Evolutionary conservation across 345 rosid genomes (phyloP).

Genomic region (Anastatica hierochuntica): DNA sequence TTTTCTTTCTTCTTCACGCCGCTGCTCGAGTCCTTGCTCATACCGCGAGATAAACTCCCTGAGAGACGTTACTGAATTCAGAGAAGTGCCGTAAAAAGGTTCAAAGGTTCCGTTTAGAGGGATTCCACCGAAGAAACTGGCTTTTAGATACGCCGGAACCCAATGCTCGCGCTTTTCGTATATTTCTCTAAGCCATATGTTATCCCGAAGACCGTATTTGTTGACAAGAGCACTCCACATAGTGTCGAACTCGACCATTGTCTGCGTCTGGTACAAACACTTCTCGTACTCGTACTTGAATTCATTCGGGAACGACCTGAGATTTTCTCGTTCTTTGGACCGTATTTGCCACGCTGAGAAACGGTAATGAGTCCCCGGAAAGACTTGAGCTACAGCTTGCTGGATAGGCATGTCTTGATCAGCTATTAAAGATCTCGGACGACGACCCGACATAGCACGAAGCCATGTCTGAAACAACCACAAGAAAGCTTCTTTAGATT

Average conservation of each 20-base stretch:
- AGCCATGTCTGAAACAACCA: slow-evolving; percentile 88
- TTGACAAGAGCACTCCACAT: slow-evolving; percentile 52
- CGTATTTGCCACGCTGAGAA: slow-evolving; percentile 70
- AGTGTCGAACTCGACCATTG: slow-evolving; percentile 47
- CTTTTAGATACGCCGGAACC: slow-evolving; percentile 64
- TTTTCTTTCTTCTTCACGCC: slow-evolving; percentile 68
- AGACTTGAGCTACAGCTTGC: slow-evolving; percentile 55
- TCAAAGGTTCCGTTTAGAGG: slow-evolving; percentile 39
- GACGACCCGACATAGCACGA: slow-evolving; percentile 57
- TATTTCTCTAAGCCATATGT: slow-evolving; percentile 63
- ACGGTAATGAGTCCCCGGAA: slow-evolving; percentile 71
- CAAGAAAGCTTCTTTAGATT: slow-evolving; percentile 52
- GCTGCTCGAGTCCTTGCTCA: slow-evolving; percentile 54
- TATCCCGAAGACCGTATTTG: slow-evolving; percentile 51
- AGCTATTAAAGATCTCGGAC: slow-evolving; percentile 61
- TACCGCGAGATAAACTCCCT: slow-evolving; percentile 52
- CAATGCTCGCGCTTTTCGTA: slow-evolving; percentile 61
- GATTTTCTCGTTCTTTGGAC: slow-evolving; percentile 49
- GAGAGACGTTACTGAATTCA: slow-evolving; percentile 44
- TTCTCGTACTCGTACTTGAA: slow-evolving; percentile 54
- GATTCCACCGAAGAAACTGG: slow-evolving; percentile 74
- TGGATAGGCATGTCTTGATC: slow-evolving; percentile 71
- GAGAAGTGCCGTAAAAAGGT: slow-evolving; percentile 45
- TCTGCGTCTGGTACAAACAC: slow-evolving; percentile 59
- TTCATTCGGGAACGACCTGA: slow-evolving; percentile 43